Conservation (phyloP, 2,329 filamentous ascomycete species). For the Neofusicoccum sp. region DNA sequence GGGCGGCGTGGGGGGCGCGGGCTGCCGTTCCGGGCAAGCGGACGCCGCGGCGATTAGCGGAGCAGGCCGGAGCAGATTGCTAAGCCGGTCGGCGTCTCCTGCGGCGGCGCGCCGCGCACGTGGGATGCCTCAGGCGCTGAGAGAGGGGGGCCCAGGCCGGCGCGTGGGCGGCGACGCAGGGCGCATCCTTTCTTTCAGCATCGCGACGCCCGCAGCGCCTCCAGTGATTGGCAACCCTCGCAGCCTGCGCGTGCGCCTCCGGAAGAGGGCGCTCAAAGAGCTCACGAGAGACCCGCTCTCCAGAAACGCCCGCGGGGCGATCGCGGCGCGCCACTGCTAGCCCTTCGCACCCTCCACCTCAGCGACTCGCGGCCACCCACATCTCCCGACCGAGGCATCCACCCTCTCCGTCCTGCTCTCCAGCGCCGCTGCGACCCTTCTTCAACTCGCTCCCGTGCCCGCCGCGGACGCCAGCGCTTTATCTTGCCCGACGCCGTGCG, state of each 20-base stretch:
- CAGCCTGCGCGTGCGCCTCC: constrained; percentile 6
- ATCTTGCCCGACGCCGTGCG: background rate
- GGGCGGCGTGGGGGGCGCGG: constrained; percentile 3
- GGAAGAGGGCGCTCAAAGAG: background rate
- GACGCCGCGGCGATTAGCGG: background rate
- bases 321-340: constrained; percentile 7
- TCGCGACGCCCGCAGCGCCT: background rate
- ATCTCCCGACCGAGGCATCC: constrained; percentile 4
- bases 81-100: constrained; percentile 11
- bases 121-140: background rate
- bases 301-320: constrained; percentile 3
- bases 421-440: constrained; percentile 1
- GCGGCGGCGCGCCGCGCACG: constrained; percentile 10
- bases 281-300: constrained; percentile 15
- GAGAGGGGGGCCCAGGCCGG: background rate
- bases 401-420: background rate
- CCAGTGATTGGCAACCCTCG: constrained; percentile 12
- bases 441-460: background rate
- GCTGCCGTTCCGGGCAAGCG: background rate
- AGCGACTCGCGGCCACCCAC: background rate
- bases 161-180: background rate
- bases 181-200: constrained; percentile 1
- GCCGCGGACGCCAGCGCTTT: background rate
- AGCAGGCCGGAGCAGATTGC: background rate
- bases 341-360: constrained; percentile 8